phyloP scores from a whole-genome alignment of 2,329 filamentous ascomycete genomes.

The Hirsutella thompsonii region DNA sequence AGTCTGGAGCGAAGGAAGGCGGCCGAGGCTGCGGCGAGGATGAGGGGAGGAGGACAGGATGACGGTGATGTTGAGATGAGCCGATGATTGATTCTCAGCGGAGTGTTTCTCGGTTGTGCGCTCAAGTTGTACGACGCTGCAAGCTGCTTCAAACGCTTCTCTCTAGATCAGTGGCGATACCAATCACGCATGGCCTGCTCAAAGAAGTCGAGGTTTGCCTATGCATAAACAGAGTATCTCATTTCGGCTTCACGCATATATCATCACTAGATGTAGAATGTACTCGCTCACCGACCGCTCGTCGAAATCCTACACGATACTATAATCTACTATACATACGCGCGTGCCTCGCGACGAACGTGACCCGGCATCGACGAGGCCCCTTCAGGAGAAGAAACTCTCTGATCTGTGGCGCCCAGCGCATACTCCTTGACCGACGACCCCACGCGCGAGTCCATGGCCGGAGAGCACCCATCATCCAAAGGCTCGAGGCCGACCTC shows the following conservation, averaged over 20 bases:
- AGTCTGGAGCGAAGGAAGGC: constrained; percentile 42
- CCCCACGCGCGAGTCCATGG: constrained; percentile 5
- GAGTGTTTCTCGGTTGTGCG: too few species aligned
- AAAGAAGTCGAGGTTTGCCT: too few species aligned
- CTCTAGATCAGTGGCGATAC: too few species aligned
- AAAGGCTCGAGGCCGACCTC: constrained; percentile 1
- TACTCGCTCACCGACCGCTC: too few species aligned
- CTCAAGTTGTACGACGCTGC: too few species aligned
- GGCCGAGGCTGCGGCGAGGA: constrained; percentile 20
- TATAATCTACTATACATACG: not conserved
- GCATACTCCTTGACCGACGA: constrained; percentile 13
- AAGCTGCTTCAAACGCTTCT: too few species aligned
- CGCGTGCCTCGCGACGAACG: not conserved
- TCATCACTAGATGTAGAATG: too few species aligned
- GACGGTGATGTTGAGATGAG: constrained; percentile 30
- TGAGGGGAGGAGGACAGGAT: constrained; percentile 18
- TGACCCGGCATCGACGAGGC: not conserved
- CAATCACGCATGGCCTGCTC: too few species aligned
- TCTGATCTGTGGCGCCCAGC: not conserved
- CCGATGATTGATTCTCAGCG: not conserved
- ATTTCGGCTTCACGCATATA: too few species aligned
- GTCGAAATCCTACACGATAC: not conserved
- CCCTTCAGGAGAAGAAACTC: not conserved
- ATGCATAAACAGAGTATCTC: too few species aligned
- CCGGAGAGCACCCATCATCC: constrained; percentile 5